These are phyloP conservation scores for Panus rudis DNA, from an alignment of 768 basidiomycete species.

Conservation along the genomic window DNA sequence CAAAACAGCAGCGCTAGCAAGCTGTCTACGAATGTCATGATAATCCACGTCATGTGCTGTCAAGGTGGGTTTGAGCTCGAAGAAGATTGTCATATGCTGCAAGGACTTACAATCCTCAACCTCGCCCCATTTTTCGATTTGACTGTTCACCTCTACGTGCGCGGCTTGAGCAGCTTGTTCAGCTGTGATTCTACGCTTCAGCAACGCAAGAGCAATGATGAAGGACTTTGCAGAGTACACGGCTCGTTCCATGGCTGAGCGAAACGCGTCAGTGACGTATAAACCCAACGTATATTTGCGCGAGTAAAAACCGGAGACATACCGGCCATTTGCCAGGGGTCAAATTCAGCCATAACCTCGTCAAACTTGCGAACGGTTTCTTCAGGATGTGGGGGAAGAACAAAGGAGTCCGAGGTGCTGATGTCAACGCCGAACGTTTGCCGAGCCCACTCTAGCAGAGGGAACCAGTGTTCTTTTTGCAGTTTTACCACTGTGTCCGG, in stretches of 20 bases:
- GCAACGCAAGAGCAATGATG: constrained; percentile 78
- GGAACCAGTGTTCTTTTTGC: constrained; percentile 83
- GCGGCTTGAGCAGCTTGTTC: constrained; percentile 83
- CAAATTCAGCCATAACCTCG: constrained; percentile 51
- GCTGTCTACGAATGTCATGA: constrained; percentile 82
- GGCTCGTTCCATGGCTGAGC: constrained; percentile 81
- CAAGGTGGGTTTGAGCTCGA: neutral
- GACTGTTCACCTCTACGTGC: constrained; percentile 90
- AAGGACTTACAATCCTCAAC: constrained; percentile 89
- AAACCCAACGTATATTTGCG: neutral
- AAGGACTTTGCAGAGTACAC: constrained; percentile 89
- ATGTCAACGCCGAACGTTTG: constrained; percentile 63
- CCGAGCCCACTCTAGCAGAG: constrained; percentile 74
- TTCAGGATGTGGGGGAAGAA: constrained; percentile 61
- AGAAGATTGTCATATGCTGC: neutral
- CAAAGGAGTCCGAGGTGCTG: constrained; percentile 60
- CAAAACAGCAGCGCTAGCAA: constrained; percentile 74
- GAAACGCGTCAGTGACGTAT: neutral
- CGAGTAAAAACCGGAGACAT: constrained; percentile 23
- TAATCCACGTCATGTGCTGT: constrained; percentile 97
- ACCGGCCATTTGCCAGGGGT: constrained; percentile 90
- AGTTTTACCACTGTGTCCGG: constrained; percentile 70
- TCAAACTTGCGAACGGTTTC: constrained; percentile 59
- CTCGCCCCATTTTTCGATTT: constrained; percentile 98
- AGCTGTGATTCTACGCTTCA: constrained; percentile 65